Evolutionary conservation across 2,329 filamentous ascomycete genomes (phyloP), one percentile per base, ranked within the genome.

Genomic region (Aureobasidium lini): DNA sequence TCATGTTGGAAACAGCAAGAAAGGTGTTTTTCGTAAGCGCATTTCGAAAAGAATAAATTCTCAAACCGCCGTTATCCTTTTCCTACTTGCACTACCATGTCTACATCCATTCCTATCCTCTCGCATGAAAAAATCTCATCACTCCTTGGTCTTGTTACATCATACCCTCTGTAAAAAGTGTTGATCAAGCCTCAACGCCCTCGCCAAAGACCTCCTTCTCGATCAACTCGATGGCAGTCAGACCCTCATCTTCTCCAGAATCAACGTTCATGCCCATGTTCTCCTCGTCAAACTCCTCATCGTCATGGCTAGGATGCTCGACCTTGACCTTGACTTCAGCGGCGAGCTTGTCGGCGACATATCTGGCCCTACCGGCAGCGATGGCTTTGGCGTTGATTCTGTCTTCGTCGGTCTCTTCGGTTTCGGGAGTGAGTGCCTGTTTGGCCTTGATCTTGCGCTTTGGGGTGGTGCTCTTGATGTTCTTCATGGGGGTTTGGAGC

Each of bases 331-430:
- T 39, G 40, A 39, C 23, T 13, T 57, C 54, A 18, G 43, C 56
- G 23, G 36, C 48, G 6, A 52, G 48, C 11, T 52, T 52, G 7
- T 52, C 48, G 3, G 48, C 48, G 31, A 16, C 18, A 29, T 52
- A 52, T 52, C 23, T 52, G 15, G 48, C 48, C 40, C 48, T 52
- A n/a, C 48, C 48, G 1, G 36, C 48, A 16, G 48, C 56, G 40
- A 60, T 56, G 15, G 44, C 57, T 1, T 53, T 46, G 18, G 60
- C 37, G 13, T 46, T 40, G 15, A 31, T 28, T 16, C 18, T 40
- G 4, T 60, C 53, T 16, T 52, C 52, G 16, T 57, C 46, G 31
- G 31, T 50, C 11, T 50, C 50, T 15, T 37, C 28, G 5, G 43
- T 57, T 23, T 23, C 23, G n/a, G 11, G 40, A 32, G 32, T 46